Percentiles rank a stretch among this genome's conserved stretches.
Evolutionary conservation across 2,329 filamentous ascomycete genomes (phyloP).

Genomic region (Xenoacremonium recifei): DNA sequence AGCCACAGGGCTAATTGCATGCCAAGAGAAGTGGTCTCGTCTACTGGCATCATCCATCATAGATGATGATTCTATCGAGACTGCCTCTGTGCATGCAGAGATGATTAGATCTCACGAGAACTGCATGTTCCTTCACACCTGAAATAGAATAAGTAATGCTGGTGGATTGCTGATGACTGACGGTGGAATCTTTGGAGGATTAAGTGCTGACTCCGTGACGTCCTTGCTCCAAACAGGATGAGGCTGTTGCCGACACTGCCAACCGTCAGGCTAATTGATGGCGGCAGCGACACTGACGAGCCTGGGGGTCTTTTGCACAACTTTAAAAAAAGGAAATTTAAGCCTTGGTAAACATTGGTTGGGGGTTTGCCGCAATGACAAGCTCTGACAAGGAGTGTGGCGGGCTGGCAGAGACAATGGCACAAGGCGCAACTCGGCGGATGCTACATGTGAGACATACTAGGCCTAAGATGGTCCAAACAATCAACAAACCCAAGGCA

Average conservation of each 20-base stretch:
- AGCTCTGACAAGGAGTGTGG: too few species aligned
- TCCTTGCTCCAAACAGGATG: constrained; percentile 5
- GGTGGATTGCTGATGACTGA: constrained; percentile 8
- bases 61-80: too few species aligned
- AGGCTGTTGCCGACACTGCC: constrained; percentile 6
- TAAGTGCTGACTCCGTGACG: constrained; percentile 23
- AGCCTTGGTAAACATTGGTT: too few species aligned
- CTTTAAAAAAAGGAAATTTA: too few species aligned
- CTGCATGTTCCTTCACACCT: constrained; percentile 5
- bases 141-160: constrained; percentile 10
- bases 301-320: too few species aligned
- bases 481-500: too few species aligned
- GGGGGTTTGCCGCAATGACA: too few species aligned
- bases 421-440: not conserved
- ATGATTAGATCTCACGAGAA: too few species aligned
- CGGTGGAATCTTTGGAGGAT: constrained; percentile 13
- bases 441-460: not conserved
- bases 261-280: constrained; percentile 7
- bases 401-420: not conserved
- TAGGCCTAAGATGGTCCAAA: not conserved
- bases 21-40: too few species aligned
- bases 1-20: too few species aligned
- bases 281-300: not conserved
- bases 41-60: too few species aligned
- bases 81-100: too few species aligned